phyloP scores from a whole-genome alignment of 169 alveolate genomes.

The Eimeria tenella region DNA sequence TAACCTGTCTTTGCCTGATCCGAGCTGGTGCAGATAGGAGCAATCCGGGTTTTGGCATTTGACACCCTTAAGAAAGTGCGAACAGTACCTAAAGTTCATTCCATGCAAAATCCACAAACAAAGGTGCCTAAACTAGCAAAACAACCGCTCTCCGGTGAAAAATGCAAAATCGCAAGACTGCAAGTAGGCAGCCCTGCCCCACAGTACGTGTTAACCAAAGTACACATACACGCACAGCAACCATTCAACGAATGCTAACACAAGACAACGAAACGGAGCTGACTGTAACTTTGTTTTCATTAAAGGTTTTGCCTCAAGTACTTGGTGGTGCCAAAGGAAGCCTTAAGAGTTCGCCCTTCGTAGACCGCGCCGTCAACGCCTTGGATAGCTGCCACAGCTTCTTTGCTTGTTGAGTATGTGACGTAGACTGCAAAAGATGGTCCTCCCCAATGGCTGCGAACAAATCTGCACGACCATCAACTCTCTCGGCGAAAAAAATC shows the following conservation, averaged over 20 bases:
- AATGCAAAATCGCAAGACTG: no score
- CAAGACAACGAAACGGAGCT: not conserved
- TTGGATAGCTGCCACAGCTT: slow-evolving; percentile 94
- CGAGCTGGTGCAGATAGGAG: slow-evolving; percentile 93
- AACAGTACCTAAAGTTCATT: slow-evolving; percentile 85
- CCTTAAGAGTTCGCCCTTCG: slow-evolving; percentile 92
- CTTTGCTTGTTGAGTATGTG: slow-evolving; percentile 92
- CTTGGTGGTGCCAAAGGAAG: slow-evolving; percentile 96
- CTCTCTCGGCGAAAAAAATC: not conserved
- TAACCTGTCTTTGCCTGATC: slow-evolving; percentile 88
- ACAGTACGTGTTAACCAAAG: no score
- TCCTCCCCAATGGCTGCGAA: slow-evolving; percentile 83
- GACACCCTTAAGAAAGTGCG: slow-evolving; percentile 91
- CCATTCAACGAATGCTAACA: not conserved
- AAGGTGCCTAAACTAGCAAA: not conserved
- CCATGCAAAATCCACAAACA: not conserved
- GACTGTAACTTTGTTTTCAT: no score
- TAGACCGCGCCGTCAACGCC: slow-evolving; percentile 92
- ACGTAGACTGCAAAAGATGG: slow-evolving; percentile 95
- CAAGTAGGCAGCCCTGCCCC: no score
- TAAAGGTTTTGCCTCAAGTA: slow-evolving; percentile 34
- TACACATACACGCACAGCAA: not conserved
- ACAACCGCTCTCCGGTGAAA: not conserved
- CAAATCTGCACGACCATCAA: not conserved
- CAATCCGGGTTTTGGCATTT: slow-evolving; percentile 94